phyloP scores from a whole-genome alignment of 441 rosid genomes.

The Populus hybrid region DNA sequence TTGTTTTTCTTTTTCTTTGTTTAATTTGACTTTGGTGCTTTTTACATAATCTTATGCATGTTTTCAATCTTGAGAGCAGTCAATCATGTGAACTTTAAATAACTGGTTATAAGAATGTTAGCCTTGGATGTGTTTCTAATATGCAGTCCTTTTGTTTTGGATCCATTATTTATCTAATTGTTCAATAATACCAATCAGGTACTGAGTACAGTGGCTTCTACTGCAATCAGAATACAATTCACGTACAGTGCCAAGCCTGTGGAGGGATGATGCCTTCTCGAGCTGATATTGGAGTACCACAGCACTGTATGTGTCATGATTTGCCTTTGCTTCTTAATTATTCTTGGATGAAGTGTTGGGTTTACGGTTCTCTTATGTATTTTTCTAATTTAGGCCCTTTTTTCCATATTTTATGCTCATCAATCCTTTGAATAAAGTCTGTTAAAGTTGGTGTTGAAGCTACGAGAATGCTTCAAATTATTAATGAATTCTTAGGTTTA shows the following conservation, averaged over 20 bases:
- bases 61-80: too few species aligned
- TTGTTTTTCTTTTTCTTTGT: too few species aligned
- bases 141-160: not conserved
- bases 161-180: conserved; percentile 10
- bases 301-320: conserved; percentile 61
- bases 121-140: not conserved
- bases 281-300: conserved; percentile 52
- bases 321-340: not conserved
- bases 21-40: too few species aligned
- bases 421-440: not conserved
- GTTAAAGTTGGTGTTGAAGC: not conserved
- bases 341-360: not conserved
- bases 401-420: not conserved
- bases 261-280: conserved; percentile 87
- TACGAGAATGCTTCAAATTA: not conserved
- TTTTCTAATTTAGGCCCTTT: not conserved
- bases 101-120: too few species aligned
- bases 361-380: not conserved
- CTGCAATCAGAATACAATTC: conserved; percentile 59
- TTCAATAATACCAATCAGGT: conserved; percentile 36
- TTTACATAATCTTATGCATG: too few species aligned
- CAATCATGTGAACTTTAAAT: too few species aligned
- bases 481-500: not conserved
- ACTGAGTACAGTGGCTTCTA: conserved; percentile 49
- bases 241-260: conserved; percentile 79